Base-by-base conservation (phyloP, 805 yeast species). In the Candida pseudoglaebosa region DNA sequence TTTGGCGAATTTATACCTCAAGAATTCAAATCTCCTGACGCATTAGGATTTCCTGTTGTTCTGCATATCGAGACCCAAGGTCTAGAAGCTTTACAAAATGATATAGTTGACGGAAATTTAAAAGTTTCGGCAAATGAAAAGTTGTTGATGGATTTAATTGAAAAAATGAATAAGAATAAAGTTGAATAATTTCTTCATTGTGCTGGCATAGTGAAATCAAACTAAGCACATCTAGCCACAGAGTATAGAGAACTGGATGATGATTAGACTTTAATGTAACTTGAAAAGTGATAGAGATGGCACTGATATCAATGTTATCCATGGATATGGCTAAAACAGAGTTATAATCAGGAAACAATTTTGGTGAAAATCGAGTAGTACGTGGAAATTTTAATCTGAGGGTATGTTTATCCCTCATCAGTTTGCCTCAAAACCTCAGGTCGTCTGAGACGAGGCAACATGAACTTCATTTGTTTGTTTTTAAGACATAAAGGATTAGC, bases 51-150 rank as follows among this genome's bases (percentile, higher is more conserved):
- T 44, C 73, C 73, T 1, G 43, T 53, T 4, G 60, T 68, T 16
- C 62, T 63, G 38, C 71, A 67, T 50, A 65, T 68, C 4, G 47
- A 65, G 13, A 68, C 73, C 16, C 72, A 68, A 35, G 72, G 73
- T 2, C 42, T 68, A 32, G 70, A 65, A 8, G 61, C 51, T n/a
- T 36, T 50, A 7, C 54, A 50, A 21, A 32, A 41, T 4, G 39
- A 37, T 28, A 45, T 39, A 20, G 30, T 34, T 4, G 47, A 48
- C 15, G 49, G 45, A 9, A 41, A 38, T n/a, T 49, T 47, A 21
- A 41, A 39, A 20, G 47, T 49, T 15, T 39, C 48, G 7, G 38
- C 41, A 1, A 47, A 50, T 18, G 64, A 59, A 38, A 48, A 45
- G 18, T 44, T 53, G 20, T 44, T 59, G n/a, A 21, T 55, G 18